phyloP scores from a whole-genome alignment of 441 rosid species.

The Populus hybrid region DNA sequence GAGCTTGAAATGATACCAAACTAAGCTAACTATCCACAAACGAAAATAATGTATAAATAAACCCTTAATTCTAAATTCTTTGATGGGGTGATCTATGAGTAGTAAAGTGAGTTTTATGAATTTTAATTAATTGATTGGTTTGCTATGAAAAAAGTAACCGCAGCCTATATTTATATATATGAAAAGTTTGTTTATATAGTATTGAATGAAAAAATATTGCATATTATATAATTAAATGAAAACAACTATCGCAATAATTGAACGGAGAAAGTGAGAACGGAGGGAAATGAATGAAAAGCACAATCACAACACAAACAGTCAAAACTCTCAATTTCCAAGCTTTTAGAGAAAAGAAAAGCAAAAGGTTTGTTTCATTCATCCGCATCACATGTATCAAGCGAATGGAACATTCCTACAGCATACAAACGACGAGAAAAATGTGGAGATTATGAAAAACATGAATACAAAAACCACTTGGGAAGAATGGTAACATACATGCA shows the following conservation, averaged over 20 bases:
- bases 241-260: not conserved
- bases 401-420: not conserved
- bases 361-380: not conserved
- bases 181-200: too few species aligned
- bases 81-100: not conserved
- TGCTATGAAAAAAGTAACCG: too few species aligned
- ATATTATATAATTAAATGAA: too few species aligned
- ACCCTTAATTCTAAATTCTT: too few species aligned
- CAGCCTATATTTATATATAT: too few species aligned
- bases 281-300: too few species aligned
- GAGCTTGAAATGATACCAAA: not conserved
- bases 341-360: not conserved
- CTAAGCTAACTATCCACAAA: too few species aligned
- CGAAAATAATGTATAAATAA: too few species aligned
- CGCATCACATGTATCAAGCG: not conserved
- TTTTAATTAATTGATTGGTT: too few species aligned
- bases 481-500: not conserved
- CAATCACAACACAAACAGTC: not conserved
- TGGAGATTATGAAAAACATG: not conserved
- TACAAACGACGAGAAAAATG: not conserved
- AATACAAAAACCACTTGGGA: too few species aligned
- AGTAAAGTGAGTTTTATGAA: too few species aligned
- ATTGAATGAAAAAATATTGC: too few species aligned
- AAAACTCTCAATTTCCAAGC: not conserved
- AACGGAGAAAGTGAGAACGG: not conserved